Evolutionary conservation across 2,329 filamentous ascomycete species (phyloP), one percentile per base, ranked within the genome.

Genomic region (Cladobotryum protrusum): DNA sequence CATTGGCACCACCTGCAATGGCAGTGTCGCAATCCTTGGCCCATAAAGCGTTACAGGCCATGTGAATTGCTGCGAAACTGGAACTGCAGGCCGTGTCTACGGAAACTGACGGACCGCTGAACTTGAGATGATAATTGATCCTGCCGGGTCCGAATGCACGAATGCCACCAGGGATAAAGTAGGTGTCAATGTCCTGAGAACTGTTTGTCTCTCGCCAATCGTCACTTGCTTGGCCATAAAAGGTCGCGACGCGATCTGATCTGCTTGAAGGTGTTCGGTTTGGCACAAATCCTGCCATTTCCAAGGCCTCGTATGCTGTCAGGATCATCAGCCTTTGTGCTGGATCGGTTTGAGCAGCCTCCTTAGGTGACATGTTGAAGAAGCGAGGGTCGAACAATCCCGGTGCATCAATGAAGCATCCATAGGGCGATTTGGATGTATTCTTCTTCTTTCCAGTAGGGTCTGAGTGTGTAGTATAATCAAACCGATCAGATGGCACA

Each of bases 361-460:
- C 86, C 56, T 83, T 77, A 4, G 86, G 85, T 40, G 85, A 89
- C 78, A 90, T 88, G 64, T 86, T 86, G 76, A 90, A 90, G 71
- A 91, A 89, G 1, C 78, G 73, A 4, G 84, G 78, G 59, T 91
- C 86, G 59, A 90, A 90, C 18, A 84, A 72, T 49, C 83, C 84
- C 0, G 86, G 84, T 49, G 86, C 74, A 36, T 87, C 77, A 48
- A 87, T 64, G 57, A 68, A 89, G 68, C 83, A 86, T 9, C 86
- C 86, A 55, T 79, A 87, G 3, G 79, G 81, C 1, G 82, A 84
- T 59, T 82, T 77, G 41, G 75, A 81, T 49, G 85, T 86, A 67
- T 86, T 87, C 62, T 78, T 79, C 47, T 71, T 74, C 61, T 84
- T 84, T 15, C 82, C 81, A 9, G 79, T 81, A 8, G 81, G 76